Evolutionary conservation across 805 yeast species (phyloP).

Genomic region (Yarrowia bubula): DNA sequence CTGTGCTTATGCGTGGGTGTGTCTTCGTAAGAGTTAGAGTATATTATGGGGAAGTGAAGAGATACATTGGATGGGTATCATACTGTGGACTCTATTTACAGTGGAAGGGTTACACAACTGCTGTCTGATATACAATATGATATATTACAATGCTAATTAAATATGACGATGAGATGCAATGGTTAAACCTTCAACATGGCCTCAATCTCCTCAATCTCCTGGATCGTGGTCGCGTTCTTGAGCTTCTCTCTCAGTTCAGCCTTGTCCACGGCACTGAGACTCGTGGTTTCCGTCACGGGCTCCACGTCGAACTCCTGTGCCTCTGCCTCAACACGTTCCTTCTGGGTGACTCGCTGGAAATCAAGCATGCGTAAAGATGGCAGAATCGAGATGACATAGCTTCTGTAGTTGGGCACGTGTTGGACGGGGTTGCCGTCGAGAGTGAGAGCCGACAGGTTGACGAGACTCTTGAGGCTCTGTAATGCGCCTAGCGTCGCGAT

Average conservation of each 20-base stretch:
- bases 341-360: constrained; percentile 64
- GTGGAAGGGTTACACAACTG: too few relatives aligned
- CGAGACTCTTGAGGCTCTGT: constrained; percentile 43
- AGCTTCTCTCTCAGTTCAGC: constrained; percentile 52
- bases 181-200: constrained; percentile 42
- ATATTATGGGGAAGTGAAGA: too few relatives aligned
- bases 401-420: constrained; percentile 53
- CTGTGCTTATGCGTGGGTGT: background rate
- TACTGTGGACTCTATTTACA: too few relatives aligned
- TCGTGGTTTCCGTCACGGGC: constrained; percentile 47
- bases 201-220: constrained; percentile 74
- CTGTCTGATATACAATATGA: too few relatives aligned
- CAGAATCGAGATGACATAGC: constrained; percentile 55
- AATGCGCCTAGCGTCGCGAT: constrained; percentile 49
- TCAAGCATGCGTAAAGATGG: constrained; percentile 69
- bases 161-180: background rate
- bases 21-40: background rate
- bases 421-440: constrained; percentile 61
- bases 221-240: constrained; percentile 62
- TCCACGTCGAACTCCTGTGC: constrained; percentile 35
- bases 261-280: constrained; percentile 42
- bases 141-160: constrained; percentile 14
- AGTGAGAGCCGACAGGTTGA: constrained; percentile 48
- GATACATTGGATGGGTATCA: too few relatives aligned
- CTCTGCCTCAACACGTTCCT: constrained; percentile 46